Evolutionary conservation across 805 yeast genomes (phyloP).

Genomic region (Metahyphopichia silvanorum): DNA sequence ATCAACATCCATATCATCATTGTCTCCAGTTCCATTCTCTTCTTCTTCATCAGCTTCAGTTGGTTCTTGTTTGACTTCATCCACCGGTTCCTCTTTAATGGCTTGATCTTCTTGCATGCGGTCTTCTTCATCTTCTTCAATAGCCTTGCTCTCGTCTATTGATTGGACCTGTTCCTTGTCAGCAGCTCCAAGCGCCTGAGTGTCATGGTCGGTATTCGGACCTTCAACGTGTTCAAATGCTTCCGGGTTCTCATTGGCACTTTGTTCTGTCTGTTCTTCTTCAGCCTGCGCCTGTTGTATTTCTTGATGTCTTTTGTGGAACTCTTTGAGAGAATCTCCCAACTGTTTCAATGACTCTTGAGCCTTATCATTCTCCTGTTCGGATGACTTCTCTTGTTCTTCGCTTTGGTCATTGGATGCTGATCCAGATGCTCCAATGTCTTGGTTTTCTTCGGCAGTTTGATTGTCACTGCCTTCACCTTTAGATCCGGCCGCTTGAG

Average conservation of each 20-base stretch:
- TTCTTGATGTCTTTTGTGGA: slow-evolving; percentile 85
- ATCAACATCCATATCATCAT: slow-evolving; percentile 44
- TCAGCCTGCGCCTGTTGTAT: slow-evolving; percentile 62
- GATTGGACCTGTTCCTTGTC: slow-evolving; percentile 73
- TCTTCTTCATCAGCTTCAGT: slow-evolving; percentile 30
- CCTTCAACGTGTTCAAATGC: slow-evolving; percentile 84
- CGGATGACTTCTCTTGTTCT: slow-evolving; percentile 37
- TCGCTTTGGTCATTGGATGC: slow-evolving; percentile 37
- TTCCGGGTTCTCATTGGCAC: slow-evolving; percentile 69
- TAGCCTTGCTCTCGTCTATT: slow-evolving; percentile 76
- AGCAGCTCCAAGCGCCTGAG: slow-evolving; percentile 93
- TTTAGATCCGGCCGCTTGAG: slow-evolving; percentile 57
- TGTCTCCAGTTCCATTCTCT: slow-evolving; percentile 24
- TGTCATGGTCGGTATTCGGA: slow-evolving; percentile 70
- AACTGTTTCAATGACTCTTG: slow-evolving; percentile 79
- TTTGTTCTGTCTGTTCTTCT: slow-evolving; percentile 49
- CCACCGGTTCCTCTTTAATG: slow-evolving; percentile 24
- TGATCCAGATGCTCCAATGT: slow-evolving; percentile 66
- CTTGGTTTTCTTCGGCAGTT: slow-evolving; percentile 56
- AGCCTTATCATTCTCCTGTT: slow-evolving; percentile 55
- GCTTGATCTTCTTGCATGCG: slow-evolving; percentile 25
- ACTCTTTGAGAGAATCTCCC: slow-evolving; percentile 90
- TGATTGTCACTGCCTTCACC: slow-evolving; percentile 62
- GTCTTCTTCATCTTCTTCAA: slow-evolving; percentile 58
- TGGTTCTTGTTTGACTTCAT: slow-evolving; percentile 25